Percentiles rank a stretch among this genome's conserved stretches.
Conservation (phyloP, 2,329 filamentous ascomycete genomes). For the Fusarium cyanostomum region DNA sequence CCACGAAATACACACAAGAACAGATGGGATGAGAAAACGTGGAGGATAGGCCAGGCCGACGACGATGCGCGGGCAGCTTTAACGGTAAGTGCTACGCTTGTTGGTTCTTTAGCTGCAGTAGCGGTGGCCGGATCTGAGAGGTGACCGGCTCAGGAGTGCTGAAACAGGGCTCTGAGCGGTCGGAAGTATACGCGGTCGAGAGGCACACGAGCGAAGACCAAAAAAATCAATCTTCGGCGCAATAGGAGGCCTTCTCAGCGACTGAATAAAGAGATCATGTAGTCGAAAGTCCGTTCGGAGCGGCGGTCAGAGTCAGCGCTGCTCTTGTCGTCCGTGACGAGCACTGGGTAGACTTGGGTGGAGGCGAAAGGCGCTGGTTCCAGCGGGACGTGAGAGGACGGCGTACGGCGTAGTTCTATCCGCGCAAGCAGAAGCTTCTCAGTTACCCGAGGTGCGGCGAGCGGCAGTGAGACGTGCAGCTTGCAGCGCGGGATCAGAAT, state of each 20-base stretch:
- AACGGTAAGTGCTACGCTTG: conserved; percentile 16
- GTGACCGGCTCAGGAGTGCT: conserved; percentile 29
- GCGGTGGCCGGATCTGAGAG: conserved; percentile 22
- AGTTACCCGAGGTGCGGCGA: conserved; percentile 11
- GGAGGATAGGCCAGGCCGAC: conserved; percentile 9
- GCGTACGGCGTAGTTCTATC: conserved; percentile 19
- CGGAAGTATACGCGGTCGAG: conserved; percentile 10
- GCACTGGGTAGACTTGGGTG: conserved; percentile 31
- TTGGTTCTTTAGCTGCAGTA: conserved; percentile 14
- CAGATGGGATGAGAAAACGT: conserved; percentile 8
- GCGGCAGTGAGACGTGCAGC: conserved; percentile 15
- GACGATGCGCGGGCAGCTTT: conserved; percentile 13
- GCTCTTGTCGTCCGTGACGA: conserved; percentile 36
- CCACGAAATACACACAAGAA: conserved; percentile 18
- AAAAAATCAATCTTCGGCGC: conserved; percentile 28
- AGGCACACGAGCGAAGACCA: conserved; percentile 18
- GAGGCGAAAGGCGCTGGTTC: conserved; percentile 30
- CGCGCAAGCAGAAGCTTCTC: conserved; percentile 29
- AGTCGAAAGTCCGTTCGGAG: conserved; percentile 30
- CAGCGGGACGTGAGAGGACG: conserved; percentile 25
- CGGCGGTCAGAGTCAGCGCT: conserved; percentile 36
- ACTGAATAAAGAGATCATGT: conserved; percentile 35
- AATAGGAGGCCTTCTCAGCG: conserved; percentile 32
- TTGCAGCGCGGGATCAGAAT: conserved; percentile 19
- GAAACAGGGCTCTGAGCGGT: conserved; percentile 32